These are phyloP conservation scores for Rhodocollybia butyracea DNA, from an alignment of 768 basidiomycete genomes.

Conservation along the genomic window DNA sequence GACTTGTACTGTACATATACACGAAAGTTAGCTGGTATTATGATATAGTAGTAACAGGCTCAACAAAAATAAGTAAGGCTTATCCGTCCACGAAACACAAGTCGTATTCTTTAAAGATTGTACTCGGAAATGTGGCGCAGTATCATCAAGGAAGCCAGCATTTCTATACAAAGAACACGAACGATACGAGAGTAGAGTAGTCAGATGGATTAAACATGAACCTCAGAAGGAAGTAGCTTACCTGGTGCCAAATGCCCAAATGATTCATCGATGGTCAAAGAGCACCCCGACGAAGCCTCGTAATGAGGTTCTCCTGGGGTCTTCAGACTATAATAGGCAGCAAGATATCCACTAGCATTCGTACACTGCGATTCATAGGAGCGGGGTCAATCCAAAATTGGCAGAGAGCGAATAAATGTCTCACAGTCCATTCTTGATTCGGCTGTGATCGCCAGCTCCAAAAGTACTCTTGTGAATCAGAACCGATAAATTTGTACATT, in stretches of 20 bases:
- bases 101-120: constrained; percentile 20
- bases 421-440: constrained; percentile 65
- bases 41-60: no score
- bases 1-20: no score
- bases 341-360: constrained; percentile 43
- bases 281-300: constrained; percentile 52
- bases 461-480: constrained; percentile 58
- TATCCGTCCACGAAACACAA: neutral
- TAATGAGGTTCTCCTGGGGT: constrained; percentile 53
- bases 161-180: constrained; percentile 36
- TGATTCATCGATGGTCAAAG: constrained; percentile 60
- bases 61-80: neutral
- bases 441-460: constrained; percentile 50
- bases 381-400: constrained; percentile 1
- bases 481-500: constrained; percentile 51
- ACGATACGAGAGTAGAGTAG: no score
- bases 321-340: constrained; percentile 62
- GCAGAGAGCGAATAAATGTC: constrained; percentile 14
- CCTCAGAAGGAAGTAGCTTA: constrained; percentile 27
- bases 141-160: constrained; percentile 58
- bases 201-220: neutral
- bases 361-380: constrained; percentile 43
- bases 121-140: constrained; percentile 60
- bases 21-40: no score
- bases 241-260: constrained; percentile 56